Conservation (phyloP, 164 flowering plant species). For the Litsea cubeba region DNA sequence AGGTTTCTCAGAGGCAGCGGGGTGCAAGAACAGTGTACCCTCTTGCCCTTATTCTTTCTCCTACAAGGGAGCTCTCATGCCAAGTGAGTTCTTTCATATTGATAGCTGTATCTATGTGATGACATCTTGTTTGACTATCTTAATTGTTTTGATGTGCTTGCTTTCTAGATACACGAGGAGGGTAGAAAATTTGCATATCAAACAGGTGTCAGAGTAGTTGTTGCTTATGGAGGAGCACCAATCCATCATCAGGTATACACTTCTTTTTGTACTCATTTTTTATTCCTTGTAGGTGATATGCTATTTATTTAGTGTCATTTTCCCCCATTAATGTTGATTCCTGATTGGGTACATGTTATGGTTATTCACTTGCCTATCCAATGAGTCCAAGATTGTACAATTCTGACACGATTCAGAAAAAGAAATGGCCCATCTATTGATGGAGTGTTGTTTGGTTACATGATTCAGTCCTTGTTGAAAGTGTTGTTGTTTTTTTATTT, state of each 20-base stretch:
- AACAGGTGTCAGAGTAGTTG: constrained; percentile 58
- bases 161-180: constrained; percentile 51
- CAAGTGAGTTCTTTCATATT: constrained; percentile 36
- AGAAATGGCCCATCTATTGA: too few species aligned
- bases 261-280: not conserved
- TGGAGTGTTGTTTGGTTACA: too few species aligned
- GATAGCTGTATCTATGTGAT: not conserved
- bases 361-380: too few species aligned
- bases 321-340: too few species aligned
- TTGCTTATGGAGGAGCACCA: constrained; percentile 72
- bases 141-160: not conserved
- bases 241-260: constrained; percentile 49
- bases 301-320: too few species aligned
- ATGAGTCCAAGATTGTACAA: too few species aligned
- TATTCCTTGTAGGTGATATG: not conserved
- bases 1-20: constrained; percentile 45
- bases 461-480: too few species aligned
- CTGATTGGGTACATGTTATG: too few species aligned
- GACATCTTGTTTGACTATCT: not conserved
- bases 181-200: constrained; percentile 60
- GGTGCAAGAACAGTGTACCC: constrained; percentile 58
- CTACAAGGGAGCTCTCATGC: constrained; percentile 72
- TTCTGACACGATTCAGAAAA: too few species aligned
- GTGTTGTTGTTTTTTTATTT: too few species aligned
- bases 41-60: constrained; percentile 72